phyloP scores from a whole-genome alignment of 805 yeast genomes.

The Starmerella asiatica region DNA sequence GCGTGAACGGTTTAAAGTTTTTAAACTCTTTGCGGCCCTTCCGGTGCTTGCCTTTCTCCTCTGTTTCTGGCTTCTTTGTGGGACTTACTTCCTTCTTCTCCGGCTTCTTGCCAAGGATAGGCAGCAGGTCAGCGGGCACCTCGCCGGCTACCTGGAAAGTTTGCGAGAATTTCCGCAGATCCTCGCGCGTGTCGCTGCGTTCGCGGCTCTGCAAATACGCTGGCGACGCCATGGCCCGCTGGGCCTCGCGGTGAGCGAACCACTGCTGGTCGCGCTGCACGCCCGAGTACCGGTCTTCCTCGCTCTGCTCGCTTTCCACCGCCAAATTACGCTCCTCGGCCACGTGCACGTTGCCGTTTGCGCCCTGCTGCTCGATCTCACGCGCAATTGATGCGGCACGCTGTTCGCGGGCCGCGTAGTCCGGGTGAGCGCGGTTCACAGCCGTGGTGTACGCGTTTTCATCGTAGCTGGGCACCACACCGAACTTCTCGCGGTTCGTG shows the following conservation, averaged over 20 bases:
- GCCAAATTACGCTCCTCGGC: slow-evolving; percentile 80
- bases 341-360: slow-evolving; percentile 58
- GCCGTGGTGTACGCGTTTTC: slow-evolving; percentile 80
- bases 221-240: slow-evolving; percentile 22
- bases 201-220: slow-evolving; percentile 23
- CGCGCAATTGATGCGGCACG: slow-evolving; percentile 68
- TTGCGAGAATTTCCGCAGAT: slow-evolving; percentile 62
- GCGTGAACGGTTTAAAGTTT: background rate
- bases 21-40: background rate
- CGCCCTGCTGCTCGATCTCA: slow-evolving; percentile 61
- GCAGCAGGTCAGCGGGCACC: slow-evolving; percentile 52
- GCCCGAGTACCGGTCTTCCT: slow-evolving; percentile 92
- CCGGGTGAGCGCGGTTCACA: slow-evolving; percentile 56
- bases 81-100: background rate
- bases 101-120: slow-evolving; percentile 48
- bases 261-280: slow-evolving; percentile 40
- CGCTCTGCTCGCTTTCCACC: slow-evolving; percentile 83
- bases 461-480: slow-evolving; percentile 70
- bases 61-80: too few relatives aligned
- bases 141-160: slow-evolving; percentile 49
- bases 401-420: slow-evolving; percentile 47
- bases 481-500: slow-evolving; percentile 79
- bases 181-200: slow-evolving; percentile 26
- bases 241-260: slow-evolving; percentile 15
- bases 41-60: background rate